Percentiles rank a stretch among this genome's conserved stretches.
phyloP scores from a whole-genome alignment of 1,139 yeast genomes.

The Suhomyces taliae region DNA sequence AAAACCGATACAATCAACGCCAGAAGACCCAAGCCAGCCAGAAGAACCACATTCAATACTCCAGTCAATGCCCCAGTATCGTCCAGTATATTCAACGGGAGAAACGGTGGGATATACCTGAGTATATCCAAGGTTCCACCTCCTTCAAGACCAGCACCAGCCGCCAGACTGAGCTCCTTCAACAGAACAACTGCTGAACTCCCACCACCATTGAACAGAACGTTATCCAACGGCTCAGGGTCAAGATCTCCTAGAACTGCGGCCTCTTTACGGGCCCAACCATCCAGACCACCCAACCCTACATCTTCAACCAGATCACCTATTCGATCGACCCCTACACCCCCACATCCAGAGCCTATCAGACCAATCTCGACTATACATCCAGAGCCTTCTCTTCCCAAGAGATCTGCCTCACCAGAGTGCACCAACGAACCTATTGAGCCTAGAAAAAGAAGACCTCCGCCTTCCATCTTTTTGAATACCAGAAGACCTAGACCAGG shows the following conservation, averaged over 20 bases:
- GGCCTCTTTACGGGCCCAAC: too few species aligned
- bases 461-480: constrained; percentile 27
- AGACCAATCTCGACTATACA: background rate
- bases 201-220: too few species aligned
- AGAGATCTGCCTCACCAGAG: background rate
- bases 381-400: background rate
- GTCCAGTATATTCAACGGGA: background rate
- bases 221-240: too few species aligned
- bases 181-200: too few species aligned
- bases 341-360: background rate
- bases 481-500: constrained; percentile 15
- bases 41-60: constrained; percentile 1
- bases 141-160: too few species aligned
- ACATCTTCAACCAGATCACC: too few species aligned
- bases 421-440: background rate
- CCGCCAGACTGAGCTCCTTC: too few species aligned
- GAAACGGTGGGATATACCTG: background rate
- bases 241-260: too few species aligned
- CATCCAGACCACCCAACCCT: too few species aligned
- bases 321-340: background rate
- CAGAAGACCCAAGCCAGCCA: constrained; percentile 1
- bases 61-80: background rate
- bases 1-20: constrained; percentile 6
- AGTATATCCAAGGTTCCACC: background rate
- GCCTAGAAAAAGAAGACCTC: constrained; percentile 4